phyloP scores from a whole-genome alignment of 371 early-diverging fungal species.

The Mortierella sp. region DNA sequence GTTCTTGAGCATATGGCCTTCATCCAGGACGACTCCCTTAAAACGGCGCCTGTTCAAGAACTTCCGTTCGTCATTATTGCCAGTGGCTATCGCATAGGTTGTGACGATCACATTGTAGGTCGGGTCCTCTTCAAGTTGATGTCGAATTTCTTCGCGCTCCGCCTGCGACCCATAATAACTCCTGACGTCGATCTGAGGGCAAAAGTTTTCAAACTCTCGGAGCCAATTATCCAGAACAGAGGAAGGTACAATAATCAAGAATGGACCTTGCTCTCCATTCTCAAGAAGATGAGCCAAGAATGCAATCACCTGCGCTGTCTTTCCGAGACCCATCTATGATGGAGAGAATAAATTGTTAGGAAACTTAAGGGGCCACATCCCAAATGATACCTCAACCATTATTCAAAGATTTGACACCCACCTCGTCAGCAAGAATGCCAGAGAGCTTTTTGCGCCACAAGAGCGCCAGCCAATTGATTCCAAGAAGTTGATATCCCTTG shows the following conservation, averaged over 20 bases:
- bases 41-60: constrained; percentile 72
- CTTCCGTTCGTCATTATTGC: constrained; percentile 77
- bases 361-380: background rate
- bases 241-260: constrained; percentile 89
- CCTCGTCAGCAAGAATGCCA: constrained; percentile 93
- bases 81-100: constrained; percentile 80
- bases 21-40: constrained; percentile 89
- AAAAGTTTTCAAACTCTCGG: constrained; percentile 85
- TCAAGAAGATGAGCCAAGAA: constrained; percentile 81
- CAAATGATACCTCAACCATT: too few relatives aligned
- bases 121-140: constrained; percentile 58
- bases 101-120: constrained; percentile 61
- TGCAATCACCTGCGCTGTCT: constrained; percentile 95
- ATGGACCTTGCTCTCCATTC: constrained; percentile 74
- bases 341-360: background rate
- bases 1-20: constrained; percentile 96
- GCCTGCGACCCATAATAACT: constrained; percentile 80
- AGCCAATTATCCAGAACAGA: constrained; percentile 94
- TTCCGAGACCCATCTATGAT: constrained; percentile 97
- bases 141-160: constrained; percentile 73
- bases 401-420: constrained; percentile 15
- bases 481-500: constrained; percentile 94
- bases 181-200: constrained; percentile 74
- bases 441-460: constrained; percentile 84
- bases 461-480: constrained; percentile 93